A percentile compares a stretch with the other conserved stretches of the same genome.
Conservation (phyloP, 352 stramenopile genomes). For the Globisporangium uncinulatum region DNA sequence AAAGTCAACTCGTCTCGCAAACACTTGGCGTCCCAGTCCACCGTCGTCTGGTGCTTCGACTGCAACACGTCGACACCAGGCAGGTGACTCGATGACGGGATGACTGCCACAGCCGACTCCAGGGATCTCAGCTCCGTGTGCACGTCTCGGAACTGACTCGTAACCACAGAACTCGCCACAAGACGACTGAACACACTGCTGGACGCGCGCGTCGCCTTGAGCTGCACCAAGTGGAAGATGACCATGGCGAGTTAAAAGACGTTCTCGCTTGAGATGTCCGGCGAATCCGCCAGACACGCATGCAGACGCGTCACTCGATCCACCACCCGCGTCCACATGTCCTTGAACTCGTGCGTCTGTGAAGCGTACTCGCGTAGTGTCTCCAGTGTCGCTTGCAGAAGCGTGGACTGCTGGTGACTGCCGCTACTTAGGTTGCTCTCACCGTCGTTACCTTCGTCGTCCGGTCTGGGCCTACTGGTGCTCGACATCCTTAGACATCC, state of each 20-base stretch:
- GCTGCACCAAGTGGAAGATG: neutral
- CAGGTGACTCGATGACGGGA: neutral
- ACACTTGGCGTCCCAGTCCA: neutral
- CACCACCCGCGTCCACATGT: neutral
- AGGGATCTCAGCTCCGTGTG: neutral
- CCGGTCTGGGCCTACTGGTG: neutral
- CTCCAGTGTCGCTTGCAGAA: neutral
- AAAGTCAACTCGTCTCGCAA: too few species aligned
- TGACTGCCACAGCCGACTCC: neutral
- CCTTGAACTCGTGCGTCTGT: neutral
- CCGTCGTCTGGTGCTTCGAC: too few species aligned
- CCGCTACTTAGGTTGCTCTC: neutral
- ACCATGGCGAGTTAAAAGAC: slow-evolving; percentile 4
- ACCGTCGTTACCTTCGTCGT: too few species aligned
- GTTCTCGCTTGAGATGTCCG: neutral
- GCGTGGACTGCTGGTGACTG: neutral
- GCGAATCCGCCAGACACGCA: neutral
- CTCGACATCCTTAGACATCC: neutral
- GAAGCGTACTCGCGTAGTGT: neutral
- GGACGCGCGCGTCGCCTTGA: neutral
- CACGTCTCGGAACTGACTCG: neutral
- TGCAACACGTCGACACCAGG: too few species aligned
- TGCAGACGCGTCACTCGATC: neutral
- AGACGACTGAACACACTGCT: neutral
- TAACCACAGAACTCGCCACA: neutral